Evolutionary conservation across 2,329 filamentous ascomycete species (phyloP).

Genomic region (Stagonosporopsis vannaccii): DNA sequence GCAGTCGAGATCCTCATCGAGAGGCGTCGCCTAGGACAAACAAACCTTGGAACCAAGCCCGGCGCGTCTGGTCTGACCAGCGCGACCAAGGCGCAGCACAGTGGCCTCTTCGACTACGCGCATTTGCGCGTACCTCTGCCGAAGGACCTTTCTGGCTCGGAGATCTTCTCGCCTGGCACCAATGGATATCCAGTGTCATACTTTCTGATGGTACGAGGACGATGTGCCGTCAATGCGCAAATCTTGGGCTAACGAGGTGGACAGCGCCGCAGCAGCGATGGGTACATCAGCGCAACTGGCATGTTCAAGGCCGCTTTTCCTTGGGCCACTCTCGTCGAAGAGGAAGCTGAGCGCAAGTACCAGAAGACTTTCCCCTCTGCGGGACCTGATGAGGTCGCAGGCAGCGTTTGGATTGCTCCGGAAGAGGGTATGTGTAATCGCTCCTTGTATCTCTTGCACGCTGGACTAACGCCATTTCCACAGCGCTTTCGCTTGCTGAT

Average conservation of each 20-base stretch:
- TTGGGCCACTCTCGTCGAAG: constrained; percentile 74
- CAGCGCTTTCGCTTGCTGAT: constrained; percentile 81
- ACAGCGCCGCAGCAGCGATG: constrained; percentile 81
- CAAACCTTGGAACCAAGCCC: constrained; percentile 84
- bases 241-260: constrained; percentile 35
- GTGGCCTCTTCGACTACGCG: constrained; percentile 93
- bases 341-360: constrained; percentile 78
- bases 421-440: constrained; percentile 62
- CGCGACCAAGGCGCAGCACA: constrained; percentile 74
- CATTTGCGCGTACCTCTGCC: constrained; percentile 92
- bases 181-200: constrained; percentile 80
- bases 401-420: constrained; percentile 95
- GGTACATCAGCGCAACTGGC: constrained; percentile 83
- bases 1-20: constrained; percentile 69
- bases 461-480: constrained; percentile 33
- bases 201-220: constrained; percentile 79
- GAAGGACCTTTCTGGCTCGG: constrained; percentile 84
- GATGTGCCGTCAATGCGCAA: constrained; percentile 20
- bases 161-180: constrained; percentile 82
- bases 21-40: constrained; percentile 89
- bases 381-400: constrained; percentile 89
- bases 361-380: constrained; percentile 84
- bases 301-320: constrained; percentile 94
- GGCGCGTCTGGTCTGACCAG: constrained; percentile 73
- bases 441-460: background rate